phyloP scores from a whole-genome alignment of 768 basidiomycete genomes.

The Pleurotus giganteus region DNA sequence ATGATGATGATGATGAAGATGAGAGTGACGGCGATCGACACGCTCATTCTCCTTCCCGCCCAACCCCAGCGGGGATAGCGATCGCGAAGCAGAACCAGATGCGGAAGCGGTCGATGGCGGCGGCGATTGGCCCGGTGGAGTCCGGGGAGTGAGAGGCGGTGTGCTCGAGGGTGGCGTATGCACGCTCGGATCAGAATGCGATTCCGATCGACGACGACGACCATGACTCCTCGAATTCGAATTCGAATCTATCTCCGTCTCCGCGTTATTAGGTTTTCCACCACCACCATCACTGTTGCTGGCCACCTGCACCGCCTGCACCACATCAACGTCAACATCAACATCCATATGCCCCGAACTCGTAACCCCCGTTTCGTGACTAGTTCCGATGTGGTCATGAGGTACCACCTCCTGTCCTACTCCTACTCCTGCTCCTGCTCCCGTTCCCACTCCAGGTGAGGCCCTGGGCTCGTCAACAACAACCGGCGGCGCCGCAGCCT shows the following conservation, averaged over 20 bases:
- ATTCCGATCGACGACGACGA: constrained; percentile 1
- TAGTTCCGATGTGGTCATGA: too few species aligned
- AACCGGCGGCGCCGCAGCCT: too few species aligned
- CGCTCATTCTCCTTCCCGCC: not conserved
- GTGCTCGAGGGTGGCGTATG: not conserved
- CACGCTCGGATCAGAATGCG: not conserved
- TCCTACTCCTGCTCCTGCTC: too few species aligned
- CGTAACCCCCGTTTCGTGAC: too few species aligned
- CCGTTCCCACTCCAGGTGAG: too few species aligned
- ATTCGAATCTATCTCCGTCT: not conserved
- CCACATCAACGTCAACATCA: not conserved
- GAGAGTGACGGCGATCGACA: constrained; percentile 5
- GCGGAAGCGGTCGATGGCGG: not conserved
- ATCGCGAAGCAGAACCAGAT: too few species aligned
- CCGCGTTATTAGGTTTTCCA: not conserved
- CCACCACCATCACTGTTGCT: too few species aligned
- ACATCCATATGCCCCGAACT: too few species aligned
- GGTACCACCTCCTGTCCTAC: too few species aligned
- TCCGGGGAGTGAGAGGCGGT: constrained; percentile 1
- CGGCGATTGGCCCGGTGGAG: not conserved
- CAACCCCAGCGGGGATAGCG: not conserved
- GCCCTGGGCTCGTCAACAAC: too few species aligned
- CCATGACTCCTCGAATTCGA: not conserved
- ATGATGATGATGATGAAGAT: too few species aligned
- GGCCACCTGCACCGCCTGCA: not conserved